Percentiles rank a stretch among this genome's conserved stretches.
These are phyloP conservation scores for Eucalyptus cloeziana DNA, from an alignment of 345 rosid genomes.

Conservation along the genomic window DNA sequence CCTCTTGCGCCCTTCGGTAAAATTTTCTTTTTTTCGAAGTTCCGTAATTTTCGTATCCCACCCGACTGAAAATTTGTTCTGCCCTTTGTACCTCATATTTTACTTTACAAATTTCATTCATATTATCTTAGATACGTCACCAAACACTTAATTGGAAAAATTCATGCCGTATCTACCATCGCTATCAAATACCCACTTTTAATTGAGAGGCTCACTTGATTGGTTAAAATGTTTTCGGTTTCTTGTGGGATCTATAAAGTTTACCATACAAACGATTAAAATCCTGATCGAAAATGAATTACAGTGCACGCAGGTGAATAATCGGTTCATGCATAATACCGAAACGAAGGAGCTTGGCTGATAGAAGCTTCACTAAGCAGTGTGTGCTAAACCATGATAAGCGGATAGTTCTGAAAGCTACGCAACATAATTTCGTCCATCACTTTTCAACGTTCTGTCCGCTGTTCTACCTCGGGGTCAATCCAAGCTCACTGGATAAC, in stretches of 20 bases:
- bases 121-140: neutral
- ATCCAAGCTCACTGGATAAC: neutral
- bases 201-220: neutral
- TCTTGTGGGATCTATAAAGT: neutral
- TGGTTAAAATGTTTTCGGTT: neutral
- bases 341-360: too few relatives aligned
- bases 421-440: too few relatives aligned
- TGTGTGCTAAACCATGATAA: too few relatives aligned
- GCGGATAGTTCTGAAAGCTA: too few relatives aligned
- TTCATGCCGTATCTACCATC: accelerated
- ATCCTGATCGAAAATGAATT: too few relatives aligned
- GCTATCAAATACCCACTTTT: neutral
- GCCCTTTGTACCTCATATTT: neutral
- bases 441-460: neutral
- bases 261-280: too few relatives aligned
- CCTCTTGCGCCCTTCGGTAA: neutral
- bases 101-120: neutral
- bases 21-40: too few relatives aligned
- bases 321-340: too few relatives aligned
- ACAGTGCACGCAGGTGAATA: too few relatives aligned
- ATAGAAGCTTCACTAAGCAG: too few relatives aligned
- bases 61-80: accelerated
- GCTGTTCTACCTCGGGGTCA: neutral
- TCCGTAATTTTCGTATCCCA: neutral
- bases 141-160: too few relatives aligned